Base-by-base conservation (phyloP, 164 flowering plant species). In the Houttuynia cordata region DNA sequence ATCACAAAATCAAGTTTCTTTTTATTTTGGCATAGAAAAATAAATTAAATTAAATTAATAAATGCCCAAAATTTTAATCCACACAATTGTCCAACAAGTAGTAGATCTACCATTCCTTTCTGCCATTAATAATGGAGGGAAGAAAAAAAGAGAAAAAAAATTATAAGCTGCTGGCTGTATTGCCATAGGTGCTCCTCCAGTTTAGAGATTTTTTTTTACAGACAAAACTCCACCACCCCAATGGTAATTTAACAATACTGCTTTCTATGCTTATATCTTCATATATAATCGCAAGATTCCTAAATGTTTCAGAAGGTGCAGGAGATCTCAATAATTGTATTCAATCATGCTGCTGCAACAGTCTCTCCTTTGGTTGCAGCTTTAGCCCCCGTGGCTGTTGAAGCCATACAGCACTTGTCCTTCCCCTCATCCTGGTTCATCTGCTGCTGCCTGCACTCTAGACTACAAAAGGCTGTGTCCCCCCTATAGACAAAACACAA, bases 371-470 rank as follows among this genome's bases (percentile, higher is more conserved):
- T 76, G 62, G 62, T 56, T 14, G 79, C 41, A 25, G 58, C 64
- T 39, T 69, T 63, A 3, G 78, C 34, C 59, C 55, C 70, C n/a
- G 69, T 60, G 15, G 73, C 6, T 10, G 73, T 4, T 3, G 83
- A 75, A 14, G 72, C 68, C 56, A 73, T n/a, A 0, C 74, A 73
- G 54, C 83, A 76, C 71, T 80, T 79, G 57, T 79, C 84, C 56
- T 75, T 79, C 57, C 72, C 70, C 69, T 84, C 84, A 57, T 84
- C 89, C 22, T 65, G 73, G 39, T 71, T 80, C 79, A 84, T 80
- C 63, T 79, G 83, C 18, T 78, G 77, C 47, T 82, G 85, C 74
- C 90, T 65, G 71, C 85, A 82, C 65, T 84, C 87, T 41, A 67
- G 71, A 53, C 85, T 84, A 57, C 89, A 84, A 54, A 78, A 84